Evolutionary conservation across 257 asterid genomes (phyloP).

Genomic region (Mitragyna speciosa): DNA sequence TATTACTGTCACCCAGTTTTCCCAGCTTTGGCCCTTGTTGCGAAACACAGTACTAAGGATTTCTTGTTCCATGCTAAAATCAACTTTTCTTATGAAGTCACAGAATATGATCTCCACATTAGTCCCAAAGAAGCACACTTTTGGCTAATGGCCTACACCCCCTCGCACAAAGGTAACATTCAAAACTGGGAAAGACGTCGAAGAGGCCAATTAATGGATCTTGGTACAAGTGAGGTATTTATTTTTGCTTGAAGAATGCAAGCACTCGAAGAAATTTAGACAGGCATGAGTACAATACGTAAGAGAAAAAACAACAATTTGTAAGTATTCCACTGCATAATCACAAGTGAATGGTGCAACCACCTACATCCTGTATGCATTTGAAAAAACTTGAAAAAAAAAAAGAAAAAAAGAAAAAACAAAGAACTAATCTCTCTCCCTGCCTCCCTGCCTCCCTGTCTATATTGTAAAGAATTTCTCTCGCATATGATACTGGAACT

Average conservation of each 20-base stretch:
- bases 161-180: no score
- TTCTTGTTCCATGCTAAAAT: no score
- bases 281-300: no score
- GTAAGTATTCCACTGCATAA: background rate
- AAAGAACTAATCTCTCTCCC: background rate
- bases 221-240: background rate
- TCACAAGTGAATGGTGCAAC: background rate
- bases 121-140: no score
- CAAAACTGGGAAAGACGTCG: no score
- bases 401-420: background rate
- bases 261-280: background rate
- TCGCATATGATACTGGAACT: background rate
- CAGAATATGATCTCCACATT: no score
- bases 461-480: background rate
- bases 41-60: no score
- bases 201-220: background rate
- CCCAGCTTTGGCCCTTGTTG: no score
- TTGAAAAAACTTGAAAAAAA: background rate
- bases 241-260: no score
- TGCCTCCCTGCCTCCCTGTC: background rate
- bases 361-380: conserved; percentile 10
- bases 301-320: background rate
- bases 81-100: no score
- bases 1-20: no score
- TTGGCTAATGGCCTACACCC: no score